Evolutionary conservation across 73 alveolate genomes (phyloP).

Genomic region (Paramecium primaurelia): DNA sequence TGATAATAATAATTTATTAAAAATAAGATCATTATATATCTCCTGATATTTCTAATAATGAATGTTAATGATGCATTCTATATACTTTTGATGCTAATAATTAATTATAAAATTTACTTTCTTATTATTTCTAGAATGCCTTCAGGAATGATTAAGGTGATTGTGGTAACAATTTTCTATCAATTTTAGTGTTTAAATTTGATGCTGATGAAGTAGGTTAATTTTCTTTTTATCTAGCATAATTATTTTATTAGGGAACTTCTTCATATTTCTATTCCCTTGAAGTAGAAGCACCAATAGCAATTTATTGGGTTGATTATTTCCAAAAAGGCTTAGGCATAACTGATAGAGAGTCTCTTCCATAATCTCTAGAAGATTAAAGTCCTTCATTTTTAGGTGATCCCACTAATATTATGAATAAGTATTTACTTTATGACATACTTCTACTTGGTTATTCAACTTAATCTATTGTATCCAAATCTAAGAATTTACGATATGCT

Average conservation of each 20-base stretch:
- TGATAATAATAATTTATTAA: background rate
- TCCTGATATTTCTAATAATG: constrained; percentile 36
- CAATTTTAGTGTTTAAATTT: background rate
- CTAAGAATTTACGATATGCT: constrained; percentile 55
- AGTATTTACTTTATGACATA: constrained; percentile 2
- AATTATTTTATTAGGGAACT: background rate
- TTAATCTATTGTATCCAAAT: constrained; percentile 31
- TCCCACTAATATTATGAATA: background rate
- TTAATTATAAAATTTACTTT: background rate
- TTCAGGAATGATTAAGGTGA: constrained; percentile 58
- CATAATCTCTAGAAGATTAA: constrained; percentile 42
- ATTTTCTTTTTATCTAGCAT: constrained; percentile 26
- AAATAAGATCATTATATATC: background rate
- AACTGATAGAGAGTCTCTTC: constrained; percentile 26
- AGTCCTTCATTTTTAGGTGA: constrained; percentile 30
- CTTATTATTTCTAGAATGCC: constrained; percentile 48
- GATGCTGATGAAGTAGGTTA: background rate
- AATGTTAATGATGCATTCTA: constrained; percentile 14
- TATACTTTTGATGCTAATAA: background rate
- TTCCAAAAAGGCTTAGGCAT: constrained; percentile 39
- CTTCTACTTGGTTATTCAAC: constrained; percentile 22
- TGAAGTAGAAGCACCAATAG: background rate
- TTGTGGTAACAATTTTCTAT: constrained; percentile 58
- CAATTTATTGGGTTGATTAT: background rate
- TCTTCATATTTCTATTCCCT: background rate